Base-by-base conservation (phyloP, 345 rosid species). In the Bruguiera sexangula region DNA sequence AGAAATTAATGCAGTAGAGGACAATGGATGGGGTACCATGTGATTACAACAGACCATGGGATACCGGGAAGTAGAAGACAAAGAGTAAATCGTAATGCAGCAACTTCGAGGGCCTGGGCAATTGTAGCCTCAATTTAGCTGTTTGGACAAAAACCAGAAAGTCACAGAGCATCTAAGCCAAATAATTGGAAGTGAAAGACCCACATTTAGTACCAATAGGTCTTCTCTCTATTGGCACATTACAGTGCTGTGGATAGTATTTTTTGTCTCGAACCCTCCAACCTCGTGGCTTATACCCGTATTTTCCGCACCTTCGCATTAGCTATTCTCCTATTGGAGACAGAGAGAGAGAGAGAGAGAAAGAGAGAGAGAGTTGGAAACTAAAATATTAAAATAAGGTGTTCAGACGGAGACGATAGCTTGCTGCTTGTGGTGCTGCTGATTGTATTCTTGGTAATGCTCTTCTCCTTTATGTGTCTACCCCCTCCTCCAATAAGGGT, bases 401-500 rank as follows among this genome's bases (percentile, higher is more conserved):
- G 50, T 15, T 43, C 55, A 6, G 86, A 73, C 4, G 29, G 58
- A 1, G 75, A 67, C 46, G 81, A 72, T n/a, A 32, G 54, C 16
- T 56, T 29, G 61, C 50, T 78, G 64, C 43, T 68, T 26, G 73
- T 73, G 21, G 61, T 77, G 59, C 3, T 82, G 26, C 83, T 81
- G 43, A 73, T 73, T 71, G 6, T 74, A n/a, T 27, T 81, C 29
- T 43, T 43, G 50, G 50, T 43, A 15, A 43, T 43, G 50, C 5
- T 43, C 19, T 13, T 15, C 16, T 13, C 3, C 50, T 43, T 43
- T 0, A 3, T 15, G 18, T 43, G 1, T 43, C 74, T 77, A 13
- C 9, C 76, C 39, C 3, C 75, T 22, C 71, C 76, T n/a, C 75
- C 72, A 3, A 64, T 80, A 71, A 77, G 84, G 73, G 72, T 59